Evolutionary conservation across 78 protist species (phyloP).

Genomic region (Polysphondylium violaceum): DNA sequence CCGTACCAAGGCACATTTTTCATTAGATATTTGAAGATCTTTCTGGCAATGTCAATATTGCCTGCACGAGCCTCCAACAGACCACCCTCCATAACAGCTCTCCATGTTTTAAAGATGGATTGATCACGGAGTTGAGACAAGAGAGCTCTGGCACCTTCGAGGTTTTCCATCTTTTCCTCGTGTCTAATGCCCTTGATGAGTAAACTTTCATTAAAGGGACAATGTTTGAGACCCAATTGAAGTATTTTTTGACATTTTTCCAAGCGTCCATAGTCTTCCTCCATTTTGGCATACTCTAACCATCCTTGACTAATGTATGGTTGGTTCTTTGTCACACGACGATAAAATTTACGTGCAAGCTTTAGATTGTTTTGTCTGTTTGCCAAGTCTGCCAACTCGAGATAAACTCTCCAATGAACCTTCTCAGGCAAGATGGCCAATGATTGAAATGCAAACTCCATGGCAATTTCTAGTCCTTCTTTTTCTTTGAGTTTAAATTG

Average conservation of each 20-base stretch:
- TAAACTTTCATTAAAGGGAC: slow-evolving; percentile 86
- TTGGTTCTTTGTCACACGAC: slow-evolving; percentile 58
- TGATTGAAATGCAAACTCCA: slow-evolving; percentile 66
- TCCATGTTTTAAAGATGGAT: slow-evolving; percentile 91
- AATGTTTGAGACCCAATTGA: slow-evolving; percentile 82
- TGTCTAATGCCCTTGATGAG: slow-evolving; percentile 84
- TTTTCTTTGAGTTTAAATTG: slow-evolving; percentile 71
- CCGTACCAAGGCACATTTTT: slow-evolving; percentile 92
- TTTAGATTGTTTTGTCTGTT: slow-evolving; percentile 78
- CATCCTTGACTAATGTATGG: slow-evolving; percentile 86
- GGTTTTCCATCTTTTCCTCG: slow-evolving; percentile 86
- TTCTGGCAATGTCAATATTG: slow-evolving; percentile 82
- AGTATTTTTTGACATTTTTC: slow-evolving; percentile 84
- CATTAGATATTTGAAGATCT: slow-evolving; percentile 90
- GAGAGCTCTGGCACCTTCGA: slow-evolving; percentile 84
- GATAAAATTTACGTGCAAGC: slow-evolving; percentile 76
- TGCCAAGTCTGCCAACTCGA: slow-evolving; percentile 89
- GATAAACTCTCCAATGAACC: slow-evolving; percentile 84
- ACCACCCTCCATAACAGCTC: slow-evolving; percentile 93
- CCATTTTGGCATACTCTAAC: slow-evolving; percentile 94
- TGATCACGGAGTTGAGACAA: slow-evolving; percentile 72
- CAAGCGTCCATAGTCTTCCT: slow-evolving; percentile 90
- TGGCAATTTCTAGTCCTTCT: slow-evolving; percentile 73
- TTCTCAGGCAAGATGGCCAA: slow-evolving; percentile 45
- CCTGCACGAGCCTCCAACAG: slow-evolving; percentile 93